A percentile compares a stretch with the other conserved stretches of the same genome.
Evolutionary conservation across 2,329 filamentous ascomycete species (phyloP).

Genomic region (Epichloe glyceriae): DNA sequence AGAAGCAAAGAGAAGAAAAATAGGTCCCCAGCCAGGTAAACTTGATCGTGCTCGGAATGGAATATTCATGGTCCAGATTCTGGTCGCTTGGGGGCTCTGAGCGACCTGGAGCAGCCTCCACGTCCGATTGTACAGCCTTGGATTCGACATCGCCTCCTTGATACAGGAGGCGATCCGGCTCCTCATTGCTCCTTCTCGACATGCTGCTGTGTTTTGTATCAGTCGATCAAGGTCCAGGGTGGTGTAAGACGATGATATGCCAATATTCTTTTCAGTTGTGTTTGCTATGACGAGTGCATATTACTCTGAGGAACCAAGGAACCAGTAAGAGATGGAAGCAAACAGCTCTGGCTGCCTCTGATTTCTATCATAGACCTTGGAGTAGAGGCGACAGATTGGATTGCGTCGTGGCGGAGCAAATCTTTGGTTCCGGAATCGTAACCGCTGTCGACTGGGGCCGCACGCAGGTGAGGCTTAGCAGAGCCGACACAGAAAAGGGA

Average conservation of each 20-base stretch:
- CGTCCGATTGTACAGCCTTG: conserved; percentile 17
- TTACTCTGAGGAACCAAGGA: neutral
- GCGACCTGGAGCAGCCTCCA: conserved; percentile 19
- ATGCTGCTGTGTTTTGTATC: conserved; percentile 11
- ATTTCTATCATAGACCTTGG: neutral
- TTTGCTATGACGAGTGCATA: conserved; percentile 3
- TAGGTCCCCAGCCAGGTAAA: conserved; percentile 38
- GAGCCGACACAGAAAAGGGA: neutral
- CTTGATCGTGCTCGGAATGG: conserved; percentile 30
- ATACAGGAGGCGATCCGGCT: conserved; percentile 19
- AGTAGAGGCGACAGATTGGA: neutral
- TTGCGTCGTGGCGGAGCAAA: conserved; percentile 3
- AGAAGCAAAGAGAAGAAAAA: conserved; percentile 35
- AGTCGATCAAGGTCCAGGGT: neutral
- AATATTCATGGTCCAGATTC: conserved; percentile 32
- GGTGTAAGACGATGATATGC: neutral
- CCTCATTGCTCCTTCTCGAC: conserved; percentile 20
- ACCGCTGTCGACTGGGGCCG: neutral
- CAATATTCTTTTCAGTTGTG: neutral
- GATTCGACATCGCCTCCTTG: conserved; percentile 18
- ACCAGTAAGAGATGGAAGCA: neutral
- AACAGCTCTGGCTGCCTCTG: neutral
- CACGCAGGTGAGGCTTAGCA: neutral
- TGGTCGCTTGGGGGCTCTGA: conserved; percentile 17
- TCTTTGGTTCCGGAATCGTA: neutral